Evolutionary conservation across 441 rosid genomes (phyloP).

Genomic region (Macaranga tanarius): DNA sequence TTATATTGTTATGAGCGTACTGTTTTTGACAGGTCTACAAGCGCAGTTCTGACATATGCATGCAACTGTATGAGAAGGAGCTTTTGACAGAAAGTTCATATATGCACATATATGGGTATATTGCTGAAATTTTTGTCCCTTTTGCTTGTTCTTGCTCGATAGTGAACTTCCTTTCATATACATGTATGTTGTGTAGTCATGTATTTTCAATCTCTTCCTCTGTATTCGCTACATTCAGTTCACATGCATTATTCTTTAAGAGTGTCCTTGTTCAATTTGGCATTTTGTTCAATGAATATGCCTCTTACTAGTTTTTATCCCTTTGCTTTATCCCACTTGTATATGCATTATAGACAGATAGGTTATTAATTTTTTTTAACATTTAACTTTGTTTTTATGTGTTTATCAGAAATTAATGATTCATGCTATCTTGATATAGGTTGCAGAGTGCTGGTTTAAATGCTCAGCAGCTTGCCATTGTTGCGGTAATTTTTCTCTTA

Average conservation of each 20-base stretch:
- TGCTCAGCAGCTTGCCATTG: constrained; percentile 86
- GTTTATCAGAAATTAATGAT: background rate
- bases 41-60: constrained; percentile 76
- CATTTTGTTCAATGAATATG: background rate
- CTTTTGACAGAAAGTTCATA: constrained; percentile 72
- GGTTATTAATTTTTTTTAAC: background rate
- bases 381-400: background rate
- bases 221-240: background rate
- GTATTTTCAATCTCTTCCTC: background rate
- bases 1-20: constrained; percentile 8
- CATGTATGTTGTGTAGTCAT: background rate
- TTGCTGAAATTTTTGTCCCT: constrained; percentile 16
- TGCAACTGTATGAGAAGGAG: constrained; percentile 88
- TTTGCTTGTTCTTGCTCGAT: background rate
- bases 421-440: constrained; percentile 40
- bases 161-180: background rate
- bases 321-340: background rate
- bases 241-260: background rate
- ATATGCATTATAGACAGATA: background rate
- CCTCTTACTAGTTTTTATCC: background rate
- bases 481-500: constrained; percentile 53
- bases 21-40: constrained; percentile 66
- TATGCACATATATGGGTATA: constrained; percentile 76
- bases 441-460: constrained; percentile 59
- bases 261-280: background rate